Percentiles rank a stretch among this genome's conserved stretches.
These are phyloP conservation scores for Sungouiella thailandica DNA, from an alignment of 805 yeast species.

Conservation along the genomic window DNA sequence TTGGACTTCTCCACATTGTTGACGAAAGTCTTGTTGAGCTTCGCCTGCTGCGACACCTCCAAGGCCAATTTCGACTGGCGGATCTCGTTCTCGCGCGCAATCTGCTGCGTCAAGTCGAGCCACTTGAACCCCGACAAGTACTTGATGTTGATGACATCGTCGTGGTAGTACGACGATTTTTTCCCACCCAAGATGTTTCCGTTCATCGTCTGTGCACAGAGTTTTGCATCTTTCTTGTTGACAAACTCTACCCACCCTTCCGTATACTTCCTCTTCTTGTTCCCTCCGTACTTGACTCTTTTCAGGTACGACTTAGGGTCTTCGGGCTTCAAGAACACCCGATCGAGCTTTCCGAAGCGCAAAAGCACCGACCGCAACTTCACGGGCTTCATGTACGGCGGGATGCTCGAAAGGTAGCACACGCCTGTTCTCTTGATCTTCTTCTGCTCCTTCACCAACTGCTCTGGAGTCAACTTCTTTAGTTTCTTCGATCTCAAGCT, in stretches of 20 bases:
- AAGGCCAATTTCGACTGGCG: slow-evolving; percentile 84
- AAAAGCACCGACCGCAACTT: slow-evolving; percentile 77
- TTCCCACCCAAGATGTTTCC: slow-evolving; percentile 90
- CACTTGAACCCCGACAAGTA: slow-evolving; percentile 91
- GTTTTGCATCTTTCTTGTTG: slow-evolving; percentile 79
- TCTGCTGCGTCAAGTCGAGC: slow-evolving; percentile 90
- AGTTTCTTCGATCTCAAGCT: slow-evolving; percentile 30
- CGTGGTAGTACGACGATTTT: slow-evolving; percentile 86
- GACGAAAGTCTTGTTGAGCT: slow-evolving; percentile 78
- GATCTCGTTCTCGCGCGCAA: slow-evolving; percentile 82
- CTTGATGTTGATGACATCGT: slow-evolving; percentile 87
- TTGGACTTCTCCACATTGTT: slow-evolving; percentile 82
- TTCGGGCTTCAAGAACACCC: slow-evolving; percentile 85
- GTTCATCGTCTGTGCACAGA: slow-evolving; percentile 80
- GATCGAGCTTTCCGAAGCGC: slow-evolving; percentile 82
- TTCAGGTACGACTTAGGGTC: slow-evolving; percentile 56
- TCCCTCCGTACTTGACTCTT: slow-evolving; percentile 84
- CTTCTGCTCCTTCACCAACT: slow-evolving; percentile 49
- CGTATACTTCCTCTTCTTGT: slow-evolving; percentile 77
- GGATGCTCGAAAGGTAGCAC: slow-evolving; percentile 83
- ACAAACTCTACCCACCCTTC: slow-evolving; percentile 98
- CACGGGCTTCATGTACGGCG: slow-evolving; percentile 96
- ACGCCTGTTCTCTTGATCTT: slow-evolving; percentile 77
- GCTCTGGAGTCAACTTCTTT: slow-evolving; percentile 52
- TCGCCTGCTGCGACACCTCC: slow-evolving; percentile 84